Percentiles rank a stretch among this genome's conserved stretches.
These are phyloP conservation scores for Seiridium unicorne DNA, from an alignment of 2,329 filamentous ascomycete genomes.

Conservation along the genomic window DNA sequence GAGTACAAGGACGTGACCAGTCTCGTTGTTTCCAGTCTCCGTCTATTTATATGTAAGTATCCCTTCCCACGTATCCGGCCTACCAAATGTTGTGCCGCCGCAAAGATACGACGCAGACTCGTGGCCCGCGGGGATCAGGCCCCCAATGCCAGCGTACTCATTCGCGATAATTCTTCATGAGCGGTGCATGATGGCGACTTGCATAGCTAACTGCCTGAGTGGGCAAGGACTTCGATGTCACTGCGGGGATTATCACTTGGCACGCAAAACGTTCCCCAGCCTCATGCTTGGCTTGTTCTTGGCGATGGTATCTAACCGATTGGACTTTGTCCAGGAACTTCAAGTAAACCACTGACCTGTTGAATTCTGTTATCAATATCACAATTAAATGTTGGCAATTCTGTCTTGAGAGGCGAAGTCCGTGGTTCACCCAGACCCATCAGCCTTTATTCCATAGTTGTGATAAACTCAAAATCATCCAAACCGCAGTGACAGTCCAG, in stretches of 20 bases:
- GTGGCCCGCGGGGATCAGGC: not conserved
- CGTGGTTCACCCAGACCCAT: too few relatives aligned
- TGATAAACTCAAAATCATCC: too few relatives aligned
- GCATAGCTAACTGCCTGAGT: slow-evolving; percentile 6
- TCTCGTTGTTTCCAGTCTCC: not conserved
- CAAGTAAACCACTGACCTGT: too few relatives aligned
- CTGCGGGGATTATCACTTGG: slow-evolving; percentile 5
- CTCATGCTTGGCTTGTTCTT: slow-evolving; percentile 4
- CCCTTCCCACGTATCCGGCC: not conserved
- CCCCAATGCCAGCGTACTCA: not conserved
- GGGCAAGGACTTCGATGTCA: not conserved
- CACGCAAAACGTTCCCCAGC: not conserved
- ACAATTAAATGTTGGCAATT: too few relatives aligned
- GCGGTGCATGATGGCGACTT: not conserved
- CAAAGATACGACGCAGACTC: not conserved
- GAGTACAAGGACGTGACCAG: not conserved
- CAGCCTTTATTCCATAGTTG: too few relatives aligned
- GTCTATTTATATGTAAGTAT: not conserved
- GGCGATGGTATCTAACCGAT: not conserved
- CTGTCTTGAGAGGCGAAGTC: too few relatives aligned
- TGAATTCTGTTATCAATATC: too few relatives aligned
- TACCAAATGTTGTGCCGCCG: not conserved
- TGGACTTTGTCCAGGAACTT: not conserved
- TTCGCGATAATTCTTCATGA: not conserved
- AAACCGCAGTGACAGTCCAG: too few relatives aligned